Base-by-base conservation (phyloP, 306 rosid genomes). In the Cotoneaster glaucophyllus region DNA sequence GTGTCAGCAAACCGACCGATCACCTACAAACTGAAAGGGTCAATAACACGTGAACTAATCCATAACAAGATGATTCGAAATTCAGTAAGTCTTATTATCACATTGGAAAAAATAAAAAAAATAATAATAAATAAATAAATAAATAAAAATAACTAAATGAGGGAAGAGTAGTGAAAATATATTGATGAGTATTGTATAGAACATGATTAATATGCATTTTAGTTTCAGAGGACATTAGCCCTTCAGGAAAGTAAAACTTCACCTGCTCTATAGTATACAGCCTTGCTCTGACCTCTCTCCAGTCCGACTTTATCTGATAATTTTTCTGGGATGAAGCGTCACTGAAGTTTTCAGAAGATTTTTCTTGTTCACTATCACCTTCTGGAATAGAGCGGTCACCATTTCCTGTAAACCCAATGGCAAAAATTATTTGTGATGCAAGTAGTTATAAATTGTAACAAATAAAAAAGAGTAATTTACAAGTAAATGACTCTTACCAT, bases 261-360 rank as follows among this genome's bases (percentile, higher is more conserved):
- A 96, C 99, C 99, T 87, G 93, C 88, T 90, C 97, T 54, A 80
- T 85, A n/a, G 79, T 75, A 65, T 82, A 89, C 37, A 96, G 85
- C 84, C 87, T 89, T 31, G 99, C 99, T 85, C 99, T 89, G 88
- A 96, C 91, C 73, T 93, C 97, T 45, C 99, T 90, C 99, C 98
- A 96, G 70, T 96, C 98, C 78, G 78, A 80, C 64, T 72, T 88
- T 69, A 76, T 54, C 45, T 21, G 86, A 73, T 73, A 87, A n/a
- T 83, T 80, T 81, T 85, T 82, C 74, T 87, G 86, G 62, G 92
- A 69, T 67, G 85, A 84, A 61, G 66, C 48, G 37, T 89, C 85
- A 71, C 64, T 72, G 64, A 86, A 77, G 76, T 83, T 85, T 73
- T 89, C 91, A 73, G 94, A 86, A 70, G 87, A 83, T 69, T 84